These are phyloP conservation scores for Spizellomyces sp. DNA, from an alignment of 192 early-diverging fungal genomes.

Conservation along the genomic window DNA sequence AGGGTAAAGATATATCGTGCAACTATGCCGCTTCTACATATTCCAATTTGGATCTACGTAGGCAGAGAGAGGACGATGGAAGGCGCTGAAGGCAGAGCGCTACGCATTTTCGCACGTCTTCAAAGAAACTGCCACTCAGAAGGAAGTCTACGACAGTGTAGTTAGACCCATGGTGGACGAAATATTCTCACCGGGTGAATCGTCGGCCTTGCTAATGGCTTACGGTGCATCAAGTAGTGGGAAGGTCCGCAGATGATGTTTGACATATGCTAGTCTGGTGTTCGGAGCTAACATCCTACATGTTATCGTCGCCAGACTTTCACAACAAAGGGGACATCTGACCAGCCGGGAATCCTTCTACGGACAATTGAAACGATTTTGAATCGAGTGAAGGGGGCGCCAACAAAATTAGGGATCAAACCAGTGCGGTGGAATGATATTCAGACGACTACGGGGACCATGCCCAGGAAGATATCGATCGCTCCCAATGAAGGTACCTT, in stretches of 20 bases:
- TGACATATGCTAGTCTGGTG: background rate
- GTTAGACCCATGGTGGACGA: constrained; percentile 10
- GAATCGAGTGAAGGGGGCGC: constrained; percentile 2
- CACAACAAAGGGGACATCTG: constrained; percentile 15
- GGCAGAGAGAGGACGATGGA: background rate
- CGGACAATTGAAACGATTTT: constrained; percentile 17
- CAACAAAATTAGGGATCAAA: constrained; percentile 6
- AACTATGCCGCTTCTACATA: too few relatives aligned
- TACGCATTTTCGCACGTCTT: constrained; percentile 21
- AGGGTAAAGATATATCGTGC: too few relatives aligned
- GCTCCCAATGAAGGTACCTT: background rate
- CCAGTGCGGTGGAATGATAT: constrained; percentile 25
- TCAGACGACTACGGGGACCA: background rate
- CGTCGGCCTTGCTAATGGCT: constrained; percentile 15
- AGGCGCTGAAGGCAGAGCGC: background rate
- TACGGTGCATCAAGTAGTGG: constrained; percentile 35
- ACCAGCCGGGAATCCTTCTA: constrained; percentile 22
- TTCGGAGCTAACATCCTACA: background rate
- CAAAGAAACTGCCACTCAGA: constrained; percentile 12
- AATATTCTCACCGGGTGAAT: constrained; percentile 16
- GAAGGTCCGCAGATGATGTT: constrained; percentile 13
- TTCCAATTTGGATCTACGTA: too few relatives aligned
- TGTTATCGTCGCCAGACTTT: constrained; percentile 11
- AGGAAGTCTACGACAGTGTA: constrained; percentile 9
- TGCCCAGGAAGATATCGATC: background rate